phyloP scores from a whole-genome alignment of 2,329 filamentous ascomycete genomes.

The Pseudopithomyces chartarum region DNA sequence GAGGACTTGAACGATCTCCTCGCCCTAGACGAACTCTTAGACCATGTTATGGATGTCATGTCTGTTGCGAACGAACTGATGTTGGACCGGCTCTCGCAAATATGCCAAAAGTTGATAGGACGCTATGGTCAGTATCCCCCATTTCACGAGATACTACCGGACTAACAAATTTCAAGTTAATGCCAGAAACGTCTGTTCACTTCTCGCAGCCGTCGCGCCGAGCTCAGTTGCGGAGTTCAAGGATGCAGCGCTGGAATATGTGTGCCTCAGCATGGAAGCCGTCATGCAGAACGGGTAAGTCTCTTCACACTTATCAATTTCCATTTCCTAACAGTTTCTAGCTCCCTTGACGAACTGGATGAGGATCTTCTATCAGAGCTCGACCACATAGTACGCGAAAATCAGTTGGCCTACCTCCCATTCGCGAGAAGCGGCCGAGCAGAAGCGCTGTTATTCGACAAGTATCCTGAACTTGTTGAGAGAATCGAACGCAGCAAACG shows the following conservation, averaged over 20 bases:
- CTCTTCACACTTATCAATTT: neutral
- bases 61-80: constrained; percentile 91
- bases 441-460: constrained; percentile 68
- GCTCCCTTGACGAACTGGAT: constrained; percentile 82
- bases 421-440: constrained; percentile 77
- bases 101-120: constrained; percentile 84
- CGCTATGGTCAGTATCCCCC: constrained; percentile 64
- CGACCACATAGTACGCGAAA: constrained; percentile 77
- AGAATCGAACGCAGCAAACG: constrained; percentile 72
- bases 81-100: constrained; percentile 86
- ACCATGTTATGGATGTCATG: constrained; percentile 90
- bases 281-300: constrained; percentile 83
- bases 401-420: constrained; percentile 78
- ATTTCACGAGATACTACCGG: constrained; percentile 17
- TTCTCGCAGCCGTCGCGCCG: constrained; percentile 84
- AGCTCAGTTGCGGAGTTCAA: constrained; percentile 87
- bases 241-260: constrained; percentile 84
- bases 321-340: constrained; percentile 31
- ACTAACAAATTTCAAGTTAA: constrained; percentile 31
- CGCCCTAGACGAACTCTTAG: constrained; percentile 78
- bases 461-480: constrained; percentile 65
- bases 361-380: constrained; percentile 81
- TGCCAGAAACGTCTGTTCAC: constrained; percentile 76
- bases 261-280: constrained; percentile 87
- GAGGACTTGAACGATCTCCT: constrained; percentile 55